Conservation (phyloP, 768 basidiomycete genomes). For the Auricularia sp. region DNA sequence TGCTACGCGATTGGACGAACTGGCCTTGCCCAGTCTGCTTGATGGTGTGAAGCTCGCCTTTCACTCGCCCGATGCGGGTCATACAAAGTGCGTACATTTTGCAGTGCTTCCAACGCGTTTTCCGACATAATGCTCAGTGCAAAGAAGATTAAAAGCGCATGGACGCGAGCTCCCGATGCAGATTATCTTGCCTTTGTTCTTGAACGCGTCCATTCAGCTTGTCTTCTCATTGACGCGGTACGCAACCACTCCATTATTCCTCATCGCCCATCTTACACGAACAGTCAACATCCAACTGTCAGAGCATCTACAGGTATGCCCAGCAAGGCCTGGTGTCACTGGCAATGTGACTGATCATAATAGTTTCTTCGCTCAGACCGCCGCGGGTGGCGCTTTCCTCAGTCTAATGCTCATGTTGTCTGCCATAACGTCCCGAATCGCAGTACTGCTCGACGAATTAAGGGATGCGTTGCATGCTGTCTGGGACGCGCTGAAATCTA, state of each 20-base stretch:
- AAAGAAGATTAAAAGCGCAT: slow-evolving; percentile 47
- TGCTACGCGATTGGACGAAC: slow-evolving; percentile 21
- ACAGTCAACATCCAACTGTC: slow-evolving; percentile 37
- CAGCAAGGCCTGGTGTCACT: background rate
- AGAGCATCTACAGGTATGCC: slow-evolving; percentile 45
- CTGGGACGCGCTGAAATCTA: slow-evolving; percentile 13
- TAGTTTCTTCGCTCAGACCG: background rate
- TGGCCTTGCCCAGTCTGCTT: background rate
- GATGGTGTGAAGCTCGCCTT: background rate
- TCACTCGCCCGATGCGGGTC: background rate
- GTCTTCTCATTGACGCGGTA: slow-evolving; percentile 38
- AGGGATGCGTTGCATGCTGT: slow-evolving; percentile 25
- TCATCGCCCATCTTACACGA: slow-evolving; percentile 4
- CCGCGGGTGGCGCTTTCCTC: slow-evolving; percentile 49
- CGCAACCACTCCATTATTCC: background rate
- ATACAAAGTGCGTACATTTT: background rate
- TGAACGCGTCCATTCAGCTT: slow-evolving; percentile 27
- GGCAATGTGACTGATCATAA: background rate
- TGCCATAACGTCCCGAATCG: slow-evolving; percentile 52
- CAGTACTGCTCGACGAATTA: slow-evolving; percentile 34
- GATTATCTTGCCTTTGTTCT: slow-evolving; percentile 23
- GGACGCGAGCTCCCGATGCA: slow-evolving; percentile 48
- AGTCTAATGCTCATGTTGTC: slow-evolving; percentile 53
- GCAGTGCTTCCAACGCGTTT: background rate
- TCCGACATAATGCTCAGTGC: slow-evolving; percentile 23